Base-by-base conservation (phyloP, 2,329 filamentous ascomycete genomes). In the Fusarium acutatum region DNA sequence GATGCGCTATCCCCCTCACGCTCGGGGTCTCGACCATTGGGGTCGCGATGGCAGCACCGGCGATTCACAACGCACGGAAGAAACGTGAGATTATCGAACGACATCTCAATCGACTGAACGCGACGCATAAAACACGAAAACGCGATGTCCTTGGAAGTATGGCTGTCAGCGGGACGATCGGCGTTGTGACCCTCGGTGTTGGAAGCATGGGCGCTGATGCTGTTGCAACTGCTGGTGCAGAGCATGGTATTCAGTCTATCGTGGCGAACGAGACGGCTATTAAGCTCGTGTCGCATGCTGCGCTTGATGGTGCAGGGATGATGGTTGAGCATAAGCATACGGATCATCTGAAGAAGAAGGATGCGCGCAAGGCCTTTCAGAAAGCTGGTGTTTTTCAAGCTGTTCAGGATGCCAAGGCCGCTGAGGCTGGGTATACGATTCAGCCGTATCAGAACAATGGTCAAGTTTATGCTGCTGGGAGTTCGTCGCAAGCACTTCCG, bases 81-180 rank as follows among this genome's bases (percentile, higher is more conserved):
- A 84, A 85, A 63, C 78, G 83, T 10, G 81, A 82, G 26, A 84
- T 85, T 0, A 83, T 85, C 58, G 82, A 84, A 60, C 76, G 72
- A 10, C 81, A 83, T 28, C 78, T 85, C 3, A 78, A 82, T 38
- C 71, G 72, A 7, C 77, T 80, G 14, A 78, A 81, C 9, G 70
- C 77, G 7, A 81, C 79, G 0, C 82, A 85, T 47, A 78, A 81
- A 32, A 83, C 82, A 1, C 80, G 84, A 52, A 85, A 84, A 60
- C 77, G 82, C 4, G 83, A 83, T 61, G 82, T 85, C 0, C 62
- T 86, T 1, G 81, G 80, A 2, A 82, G 82, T 20, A 80, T 83
- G 75, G 82, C 82, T 0, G 74, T 84, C 9, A 81, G 82, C 24
- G 83, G 82, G 2, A 81, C 81, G 0, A 79, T 84, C 20, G 78